Evolutionary conservation across 78 protist genomes (phyloP).

Genomic region (Planoprotostelium fungivorum): DNA sequence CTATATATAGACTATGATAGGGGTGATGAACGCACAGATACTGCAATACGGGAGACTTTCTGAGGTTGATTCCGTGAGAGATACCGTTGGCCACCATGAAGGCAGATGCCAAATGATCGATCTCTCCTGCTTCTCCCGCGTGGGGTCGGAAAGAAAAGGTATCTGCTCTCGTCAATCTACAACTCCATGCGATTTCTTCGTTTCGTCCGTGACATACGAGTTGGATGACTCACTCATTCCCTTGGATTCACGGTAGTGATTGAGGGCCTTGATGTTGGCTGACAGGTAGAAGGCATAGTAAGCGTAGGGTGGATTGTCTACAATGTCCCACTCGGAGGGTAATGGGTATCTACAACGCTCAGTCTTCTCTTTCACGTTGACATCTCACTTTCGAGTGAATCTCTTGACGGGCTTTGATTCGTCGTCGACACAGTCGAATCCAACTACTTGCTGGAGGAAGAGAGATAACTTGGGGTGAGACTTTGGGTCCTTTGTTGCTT

Average conservation of each 20-base stretch:
- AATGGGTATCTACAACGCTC: slow-evolving; percentile 22
- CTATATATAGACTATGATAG: neutral
- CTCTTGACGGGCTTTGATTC: slow-evolving; percentile 84
- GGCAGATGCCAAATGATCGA: slow-evolving; percentile 75
- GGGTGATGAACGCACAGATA: slow-evolving; percentile 67
- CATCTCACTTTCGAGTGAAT: slow-evolving; percentile 24
- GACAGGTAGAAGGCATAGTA: slow-evolving; percentile 89
- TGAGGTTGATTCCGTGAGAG: slow-evolving; percentile 92
- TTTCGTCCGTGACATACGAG: neutral
- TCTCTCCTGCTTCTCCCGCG: slow-evolving; percentile 91
- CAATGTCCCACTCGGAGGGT: slow-evolving; percentile 81
- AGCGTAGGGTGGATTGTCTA: slow-evolving; percentile 92
- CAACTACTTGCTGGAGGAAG: slow-evolving; percentile 82
- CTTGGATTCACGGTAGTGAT: slow-evolving; percentile 65
- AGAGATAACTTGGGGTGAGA: slow-evolving; percentile 65
- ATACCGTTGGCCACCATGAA: slow-evolving; percentile 82
- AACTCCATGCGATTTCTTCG: neutral
- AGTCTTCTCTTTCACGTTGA: neutral
- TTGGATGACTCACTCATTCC: slow-evolving; percentile 23
- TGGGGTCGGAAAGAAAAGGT: slow-evolving; percentile 92
- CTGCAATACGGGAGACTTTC: slow-evolving; percentile 86
- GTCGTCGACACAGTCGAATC: slow-evolving; percentile 97
- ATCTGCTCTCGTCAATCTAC: slow-evolving; percentile 26
- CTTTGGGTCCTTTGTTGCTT: slow-evolving; percentile 83
- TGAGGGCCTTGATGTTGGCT: slow-evolving; percentile 87